Base-by-base conservation (phyloP, 768 basidiomycete genomes). In the Boletus speciosus region DNA sequence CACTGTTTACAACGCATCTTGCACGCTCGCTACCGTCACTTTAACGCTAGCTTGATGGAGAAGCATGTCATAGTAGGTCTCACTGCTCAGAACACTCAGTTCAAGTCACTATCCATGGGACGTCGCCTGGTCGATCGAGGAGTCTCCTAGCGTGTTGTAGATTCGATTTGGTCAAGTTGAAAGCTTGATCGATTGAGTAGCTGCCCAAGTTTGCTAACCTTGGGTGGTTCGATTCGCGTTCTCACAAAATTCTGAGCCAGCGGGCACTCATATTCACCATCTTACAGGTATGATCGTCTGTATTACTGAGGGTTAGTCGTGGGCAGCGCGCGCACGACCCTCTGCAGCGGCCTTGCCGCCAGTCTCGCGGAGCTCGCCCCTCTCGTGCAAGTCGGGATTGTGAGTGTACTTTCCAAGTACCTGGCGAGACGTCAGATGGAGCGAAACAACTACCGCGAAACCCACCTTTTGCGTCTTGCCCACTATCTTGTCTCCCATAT, bases 381-480 rank as follows among this genome's bases (percentile, higher is more conserved):
- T 79, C 67, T 83, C 82, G 47, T 81, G 78, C 66, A 80, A 48
- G 7, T 77, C 81, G 0, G 74, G 65, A 10, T 84, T 81, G 21
- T 74, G 50, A 14, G 70, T 68, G 35, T 71, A 50, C 64, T 84
- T 84, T 8, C 83, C 82, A 29, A 77, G 59, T 39, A 82, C 67
- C 81, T 83, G 43, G 21, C 21, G 6, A 32, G 10, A 32, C 1
- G 5, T 66, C 10, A 66, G 39, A 7, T 5, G 45, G 46, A 34
- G n/a, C 19, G 1, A 1, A 8, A 19, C 3, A 4, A 14, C 16
- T 27, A 0, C 1, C 12, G 6, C 49, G 34, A 23, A 5, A 54
- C 62, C 2, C 14, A 81, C 83, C 75, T 84, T 77, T 60, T 85
- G 74, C 0, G 78, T 73, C 71, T 85, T 84, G 4, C 84, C 83